Base-by-base conservation (phyloP, 768 basidiomycete species). In the Polyporus arcularius region DNA sequence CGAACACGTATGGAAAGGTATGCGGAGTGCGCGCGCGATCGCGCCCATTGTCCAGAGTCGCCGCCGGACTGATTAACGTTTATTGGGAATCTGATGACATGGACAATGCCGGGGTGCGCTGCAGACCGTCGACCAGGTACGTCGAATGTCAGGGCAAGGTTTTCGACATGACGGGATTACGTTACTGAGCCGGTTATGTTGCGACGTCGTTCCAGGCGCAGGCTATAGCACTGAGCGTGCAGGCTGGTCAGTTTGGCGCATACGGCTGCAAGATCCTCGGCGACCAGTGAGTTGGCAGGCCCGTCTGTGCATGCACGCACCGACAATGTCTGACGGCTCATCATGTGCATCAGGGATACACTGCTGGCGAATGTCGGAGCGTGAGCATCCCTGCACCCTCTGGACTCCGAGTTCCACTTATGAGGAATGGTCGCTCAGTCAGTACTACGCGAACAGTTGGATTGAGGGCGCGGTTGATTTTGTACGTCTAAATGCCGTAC, bases 381-480 rank as follows among this genome's bases (percentile, higher is more conserved):
- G 68, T 69, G 45, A 65, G 68, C 54, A 2, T 16, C 5, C 18
- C n/a, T 11, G 11, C 31, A 7, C n/a, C 16, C 18, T 28, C 21
- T 38, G 45, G 38, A 28, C 21, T 42, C 40, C 3, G 31, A 26
- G 40, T 16, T 14, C 15, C 47, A 55, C 50, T 55, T 16, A 57
- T 32, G 39, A 30, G 42, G 16, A 32, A 49, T 32, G 38, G 21
- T 41, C 16, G 39, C 9, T 15, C 55, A 69, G 68, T n/a, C 61
- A 69, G 55, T 67, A 56, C 56, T 67, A 65, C 55, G 56, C 63
- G 54, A 64, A 65, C 58, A 62, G 66, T 61, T 67, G 64, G 66
- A 69, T 69, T 30, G 66, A 69, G 47, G 68, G 66, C 28, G 66
- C 66, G 15, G 61, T 62, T n/a, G 66, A 69, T 48, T 67, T 69